Evolutionary conservation across 2,329 filamentous ascomycete species (phyloP), one percentile per base, ranked within the genome.

Genomic region (Proliferodiscus dingleyae): DNA sequence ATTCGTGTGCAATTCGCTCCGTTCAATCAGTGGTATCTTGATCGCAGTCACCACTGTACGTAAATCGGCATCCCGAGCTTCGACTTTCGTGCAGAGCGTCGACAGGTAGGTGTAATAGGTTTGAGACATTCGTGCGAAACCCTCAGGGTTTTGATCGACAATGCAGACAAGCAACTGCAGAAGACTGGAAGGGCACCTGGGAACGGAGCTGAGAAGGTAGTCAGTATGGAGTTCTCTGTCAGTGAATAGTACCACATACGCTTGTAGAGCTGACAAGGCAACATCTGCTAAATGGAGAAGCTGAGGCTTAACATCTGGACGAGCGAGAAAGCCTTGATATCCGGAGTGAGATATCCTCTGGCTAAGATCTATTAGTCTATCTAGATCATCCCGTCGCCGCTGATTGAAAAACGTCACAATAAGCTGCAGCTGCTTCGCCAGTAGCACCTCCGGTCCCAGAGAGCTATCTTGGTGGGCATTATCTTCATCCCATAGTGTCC

Each of bases 401-500:
- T 66, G 57, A 24, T 71, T 70, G 62, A 77, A 79, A 52, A 77
- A 70, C 10, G 69, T 66, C 18, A 77, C 61, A 21, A 81, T 61
- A 7, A 81, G 64, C 24, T 68, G 69, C 24, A 75, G 64, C 37
- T 71, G 73, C 30, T 59, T 54, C 5, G 64, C 61, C 15, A 70
- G 58, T 47, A 66, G 67, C n/a, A 40, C 29, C 4, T 68, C 65
- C 45, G 59, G 55, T n/a, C 60, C 52, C 23, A 9, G 19, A 37
- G 30, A 38, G 21, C 16, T 37, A 30, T 37, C 24, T 10, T 55
- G 51, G 44, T 67, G 66, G 54, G 58, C 59, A 57, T 85, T 83
- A 26, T 77, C 61, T 7, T 68, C 60, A 64, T 90, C 85, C 68
- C 88, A 87, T 32, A 75, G 66, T 41, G 65, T 63, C 52, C 85